phyloP scores from a whole-genome alignment of 83 land plant genomes.

The Diphasiastrum complanatum region DNA sequence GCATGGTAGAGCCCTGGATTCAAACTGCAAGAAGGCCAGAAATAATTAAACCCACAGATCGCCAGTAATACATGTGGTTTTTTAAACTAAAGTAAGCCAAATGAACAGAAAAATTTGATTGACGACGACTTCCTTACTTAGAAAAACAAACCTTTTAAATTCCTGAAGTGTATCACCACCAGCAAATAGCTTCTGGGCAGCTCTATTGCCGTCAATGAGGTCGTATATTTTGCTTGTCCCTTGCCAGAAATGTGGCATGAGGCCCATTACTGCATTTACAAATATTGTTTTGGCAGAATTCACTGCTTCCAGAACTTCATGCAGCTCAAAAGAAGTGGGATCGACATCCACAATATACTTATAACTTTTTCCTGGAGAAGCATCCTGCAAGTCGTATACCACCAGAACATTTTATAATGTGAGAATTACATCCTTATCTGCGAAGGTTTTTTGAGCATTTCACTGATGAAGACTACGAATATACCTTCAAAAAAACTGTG shows the following conservation, averaged over 20 bases:
- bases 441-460: neutral
- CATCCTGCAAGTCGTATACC: too few relatives aligned
- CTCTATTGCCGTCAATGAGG: constrained; percentile 38
- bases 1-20: constrained; percentile 41
- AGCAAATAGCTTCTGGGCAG: constrained; percentile 49
- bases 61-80: too few relatives aligned
- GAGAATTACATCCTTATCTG: neutral
- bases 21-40: constrained; percentile 32
- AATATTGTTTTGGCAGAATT: constrained; percentile 42
- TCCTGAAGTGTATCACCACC: constrained; percentile 54
- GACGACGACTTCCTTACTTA: too few relatives aligned
- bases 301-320: constrained; percentile 27
- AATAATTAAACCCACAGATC: too few relatives aligned
- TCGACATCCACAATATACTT: constrained; percentile 45
- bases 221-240: constrained; percentile 53
- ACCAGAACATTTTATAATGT: too few relatives aligned
- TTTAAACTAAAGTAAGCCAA: too few relatives aligned
- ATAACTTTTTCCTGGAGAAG: constrained; percentile 28
- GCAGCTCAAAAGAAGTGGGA: constrained; percentile 36
- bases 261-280: constrained; percentile 54
- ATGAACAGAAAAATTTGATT: neutral
- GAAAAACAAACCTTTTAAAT: constrained; percentile 47
- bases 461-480: constrained; percentile 15
- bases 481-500: constrained; percentile 38
- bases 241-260: constrained; percentile 53